Evolutionary conservation across 306 rosid genomes (phyloP), one percentile per base, ranked within the genome.

Genomic region (Urtica urens): DNA sequence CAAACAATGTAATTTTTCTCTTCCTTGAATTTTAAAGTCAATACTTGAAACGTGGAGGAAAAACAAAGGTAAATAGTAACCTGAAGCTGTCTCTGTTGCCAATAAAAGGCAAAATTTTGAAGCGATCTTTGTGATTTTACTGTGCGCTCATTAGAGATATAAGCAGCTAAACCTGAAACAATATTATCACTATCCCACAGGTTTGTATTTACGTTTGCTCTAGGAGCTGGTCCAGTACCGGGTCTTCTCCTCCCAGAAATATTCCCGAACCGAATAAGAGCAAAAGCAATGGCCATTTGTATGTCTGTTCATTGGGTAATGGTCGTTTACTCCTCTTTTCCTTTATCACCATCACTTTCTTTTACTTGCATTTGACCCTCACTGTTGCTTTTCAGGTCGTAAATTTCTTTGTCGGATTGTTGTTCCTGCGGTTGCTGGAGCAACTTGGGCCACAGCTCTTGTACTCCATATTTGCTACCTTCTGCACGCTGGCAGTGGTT

Each of bases 141-240:
- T n/a, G n/a, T n/a, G n/a, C n/a, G 10, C 33, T 28, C 10, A 28
- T 4, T 10, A 28, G 33, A 4, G 10, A 28, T 28, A 4, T 28
- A 28, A 28, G 33, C 10, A 28, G 33, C 33, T 28, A 10, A 28
- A 28, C 10, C 33, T 28, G 4, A 4, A 28, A 10, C 33, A 28
- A 28, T 10, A 4, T 28, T 28, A 28, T n/a, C n/a, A 24, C 49
- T 20, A 50, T 18, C 53, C 40, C 71, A 75, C 95, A 90, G 97
- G 77, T 90, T 79, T 52, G 97, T 90, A 68, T 71, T 90, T 0
- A 74, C 88, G 43, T 90, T 90, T 72, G 84, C 97, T 49, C 82
- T 84, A 0, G 97, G 97, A 59, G 97, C 97, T 57, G 97, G 97
- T 59, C 97, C 97, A 46, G 97, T 90, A 67, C 95, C 97, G 3